Evolutionary conservation across 305 asterid species (phyloP).

Genomic region (Caryopteris hybrid): DNA sequence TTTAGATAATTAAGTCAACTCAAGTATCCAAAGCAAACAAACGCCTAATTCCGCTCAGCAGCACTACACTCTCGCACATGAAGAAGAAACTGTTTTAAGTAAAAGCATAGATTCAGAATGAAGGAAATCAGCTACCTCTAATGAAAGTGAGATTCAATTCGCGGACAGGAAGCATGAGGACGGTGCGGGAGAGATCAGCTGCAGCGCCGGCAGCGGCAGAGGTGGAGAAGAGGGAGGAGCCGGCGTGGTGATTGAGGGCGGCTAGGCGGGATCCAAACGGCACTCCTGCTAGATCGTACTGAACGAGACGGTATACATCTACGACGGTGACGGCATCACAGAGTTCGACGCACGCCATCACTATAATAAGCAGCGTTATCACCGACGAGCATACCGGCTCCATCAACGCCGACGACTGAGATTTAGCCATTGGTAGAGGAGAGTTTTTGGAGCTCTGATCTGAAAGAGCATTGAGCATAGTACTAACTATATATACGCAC

Average conservation of each 20-base stretch:
- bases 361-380: conserved; percentile 42
- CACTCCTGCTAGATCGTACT: conserved; percentile 82
- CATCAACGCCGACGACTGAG: conserved; percentile 34
- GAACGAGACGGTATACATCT: conserved; percentile 94
- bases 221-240: conserved; percentile 63
- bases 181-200: conserved; percentile 80
- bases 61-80: not conserved
- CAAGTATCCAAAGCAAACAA: conserved; percentile 10
- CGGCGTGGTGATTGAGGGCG: conserved; percentile 90
- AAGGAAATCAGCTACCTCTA: conserved; percentile 39
- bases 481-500: not conserved
- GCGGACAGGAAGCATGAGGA: conserved; percentile 81
- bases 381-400: conserved; percentile 53
- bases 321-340: conserved; percentile 82
- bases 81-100: not conserved
- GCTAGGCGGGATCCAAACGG: conserved; percentile 92
- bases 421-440: conserved; percentile 59
- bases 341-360: conserved; percentile 73
- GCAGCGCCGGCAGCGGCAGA: conserved; percentile 39
- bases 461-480: conserved; percentile 10
- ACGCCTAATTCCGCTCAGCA: conserved; percentile 1
- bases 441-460: conserved; percentile 26
- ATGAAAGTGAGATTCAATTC: conserved; percentile 82
- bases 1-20: conserved; percentile 9
- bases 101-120: not conserved